phyloP scores from a whole-genome alignment of 306 rosid genomes.

The Fagus sylvatica region DNA sequence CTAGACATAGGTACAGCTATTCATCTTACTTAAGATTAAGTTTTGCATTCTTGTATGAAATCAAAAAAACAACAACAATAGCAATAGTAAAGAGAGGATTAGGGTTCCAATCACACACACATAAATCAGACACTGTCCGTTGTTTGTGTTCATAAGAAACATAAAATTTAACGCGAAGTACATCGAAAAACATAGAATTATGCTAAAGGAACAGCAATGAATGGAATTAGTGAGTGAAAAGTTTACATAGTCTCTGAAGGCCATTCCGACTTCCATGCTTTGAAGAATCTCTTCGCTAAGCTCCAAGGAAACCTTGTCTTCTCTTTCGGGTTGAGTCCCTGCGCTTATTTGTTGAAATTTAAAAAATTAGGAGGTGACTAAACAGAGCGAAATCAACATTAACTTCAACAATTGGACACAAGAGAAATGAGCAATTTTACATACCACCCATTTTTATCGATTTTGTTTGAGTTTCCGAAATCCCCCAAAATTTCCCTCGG shows the following conservation, averaged over 20 bases:
- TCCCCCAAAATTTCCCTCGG: background rate
- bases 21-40: background rate
- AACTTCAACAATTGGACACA: background rate
- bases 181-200: background rate
- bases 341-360: background rate
- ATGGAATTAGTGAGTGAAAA: background rate
- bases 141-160: background rate
- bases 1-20: background rate
- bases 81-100: background rate
- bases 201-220: background rate
- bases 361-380: background rate
- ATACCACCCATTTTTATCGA: constrained; percentile 56
- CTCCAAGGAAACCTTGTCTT: constrained; percentile 90
- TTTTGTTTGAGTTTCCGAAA: background rate
- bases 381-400: background rate
- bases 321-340: constrained; percentile 73
- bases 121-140: background rate
- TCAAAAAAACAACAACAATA: no score
- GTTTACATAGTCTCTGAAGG: constrained; percentile 83
- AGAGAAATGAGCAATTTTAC: constrained; percentile 4
- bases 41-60: background rate
- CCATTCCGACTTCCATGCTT: constrained; percentile 98
- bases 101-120: background rate
- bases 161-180: background rate
- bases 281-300: constrained; percentile 89